Conservation (phyloP, 2,329 filamentous ascomycete species). For the Fusarium sp. region DNA sequence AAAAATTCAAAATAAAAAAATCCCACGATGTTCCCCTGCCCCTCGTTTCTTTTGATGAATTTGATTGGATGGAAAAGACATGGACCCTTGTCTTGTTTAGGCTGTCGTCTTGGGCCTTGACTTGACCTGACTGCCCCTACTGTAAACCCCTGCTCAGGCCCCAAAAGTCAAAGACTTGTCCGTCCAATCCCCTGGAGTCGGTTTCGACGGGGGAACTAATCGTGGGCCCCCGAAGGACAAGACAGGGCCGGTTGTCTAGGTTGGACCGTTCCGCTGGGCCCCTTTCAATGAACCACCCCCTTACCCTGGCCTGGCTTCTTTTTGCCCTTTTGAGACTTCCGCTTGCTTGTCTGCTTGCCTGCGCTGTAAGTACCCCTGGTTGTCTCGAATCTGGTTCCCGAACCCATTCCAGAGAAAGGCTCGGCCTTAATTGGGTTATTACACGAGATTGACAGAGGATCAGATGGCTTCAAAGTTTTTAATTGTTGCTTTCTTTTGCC, state of each 20-base stretch:
- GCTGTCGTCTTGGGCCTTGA: constrained; percentile 5
- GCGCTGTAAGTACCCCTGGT: background rate
- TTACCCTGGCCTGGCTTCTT: constrained; percentile 6
- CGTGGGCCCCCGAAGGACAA: constrained; percentile 28
- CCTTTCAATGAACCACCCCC: constrained; percentile 29
- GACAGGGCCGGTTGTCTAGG: constrained; percentile 41
- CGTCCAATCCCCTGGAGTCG: constrained; percentile 36
- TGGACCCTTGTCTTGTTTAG: constrained; percentile 21
- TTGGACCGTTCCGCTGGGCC: constrained; percentile 45
- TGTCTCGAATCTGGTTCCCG: constrained; percentile 41
- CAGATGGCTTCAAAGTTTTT: constrained; percentile 3
- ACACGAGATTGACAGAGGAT: constrained; percentile 32
- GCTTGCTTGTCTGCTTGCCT: constrained; percentile 1
- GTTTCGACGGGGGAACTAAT: constrained; percentile 39
- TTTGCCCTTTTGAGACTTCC: constrained; percentile 8
- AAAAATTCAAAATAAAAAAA: constrained; percentile 1
- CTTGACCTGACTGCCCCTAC: background rate
- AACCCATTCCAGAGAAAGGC: constrained; percentile 36
- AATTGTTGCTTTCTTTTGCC: background rate
- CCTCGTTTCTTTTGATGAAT: constrained; percentile 10
- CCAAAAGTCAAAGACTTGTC: constrained; percentile 28
- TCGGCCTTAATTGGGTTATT: background rate
- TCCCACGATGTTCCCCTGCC: constrained; percentile 31
- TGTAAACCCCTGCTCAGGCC: constrained; percentile 19
- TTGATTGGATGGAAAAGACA: background rate